Evolutionary conservation across 2,329 filamentous ascomycete species (phyloP), one percentile per base, ranked within the genome.

Genomic region (Podosphaera xanthii): DNA sequence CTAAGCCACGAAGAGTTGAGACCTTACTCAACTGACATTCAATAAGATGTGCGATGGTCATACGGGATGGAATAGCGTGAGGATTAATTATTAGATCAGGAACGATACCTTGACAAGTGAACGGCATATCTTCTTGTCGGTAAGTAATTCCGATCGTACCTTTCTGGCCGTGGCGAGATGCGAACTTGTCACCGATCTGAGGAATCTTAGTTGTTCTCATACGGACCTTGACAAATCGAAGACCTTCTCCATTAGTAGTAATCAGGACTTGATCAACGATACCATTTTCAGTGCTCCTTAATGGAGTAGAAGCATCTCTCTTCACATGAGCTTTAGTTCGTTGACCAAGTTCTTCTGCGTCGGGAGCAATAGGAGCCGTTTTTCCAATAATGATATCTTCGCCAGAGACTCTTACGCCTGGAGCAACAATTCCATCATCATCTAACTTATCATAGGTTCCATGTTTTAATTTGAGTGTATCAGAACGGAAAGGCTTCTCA

Each of bases 11-110:
- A 31, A 98, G 78, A 2, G 92, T 87, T 1, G 89, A 88, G 42
- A 98, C 92, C 71, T 98, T 98, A 71, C 88, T 94, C 60, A 98
- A 80, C 65, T 97, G 79, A 78, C 92, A 98, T 76, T 98, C 92
- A 70, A 98, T 94, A 80, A 98, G 90, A 78, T 98, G 92, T 67
- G 92, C 92, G 82, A 98, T 98, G 2, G 94, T 98, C 92, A 98
- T 98, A 81, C 92, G 92, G 59, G 92, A 98, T 0, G 92, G 92
- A 79, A 98, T 98, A 69, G 92, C 94, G 78, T 98, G 92, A 0
- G 92, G 92, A 72, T 98, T 98, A 77, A 98, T 97, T 72, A 98
- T 96, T 63, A 98, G 78, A 72, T 98, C 94, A 0, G 94, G 92
- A 0, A 85, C 86, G 58, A 98, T 80, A 67, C 94, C 92, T 70